These are phyloP conservation scores for Auriscalpium vulgare DNA, from an alignment of 768 basidiomycete species.

Conservation along the genomic window DNA sequence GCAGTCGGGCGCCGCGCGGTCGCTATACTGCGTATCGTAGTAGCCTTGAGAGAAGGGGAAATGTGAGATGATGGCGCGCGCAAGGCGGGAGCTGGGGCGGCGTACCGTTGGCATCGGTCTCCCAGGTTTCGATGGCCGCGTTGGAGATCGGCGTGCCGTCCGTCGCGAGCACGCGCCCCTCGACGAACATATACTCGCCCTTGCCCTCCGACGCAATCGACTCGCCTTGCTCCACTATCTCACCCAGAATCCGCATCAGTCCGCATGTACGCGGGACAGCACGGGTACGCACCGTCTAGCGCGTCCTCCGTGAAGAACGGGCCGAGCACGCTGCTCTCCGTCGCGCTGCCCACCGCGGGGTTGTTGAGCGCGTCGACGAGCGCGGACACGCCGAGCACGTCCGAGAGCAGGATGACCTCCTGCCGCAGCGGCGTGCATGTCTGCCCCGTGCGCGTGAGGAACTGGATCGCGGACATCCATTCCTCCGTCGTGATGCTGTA, in stretches of 20 bases:
- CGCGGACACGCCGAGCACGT: constrained; percentile 69
- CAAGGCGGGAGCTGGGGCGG: constrained; percentile 13
- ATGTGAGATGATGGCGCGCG: constrained; percentile 6
- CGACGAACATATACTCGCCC: constrained; percentile 76
- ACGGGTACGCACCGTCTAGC: constrained; percentile 44
- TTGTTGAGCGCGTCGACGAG: constrained; percentile 74
- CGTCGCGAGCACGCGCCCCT: constrained; percentile 55
- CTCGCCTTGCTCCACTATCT: constrained; percentile 54
- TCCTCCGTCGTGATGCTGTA: constrained; percentile 67
- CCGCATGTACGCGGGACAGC: background rate
- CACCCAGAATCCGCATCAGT: background rate
- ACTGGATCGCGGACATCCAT: constrained; percentile 77
- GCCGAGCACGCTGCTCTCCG: constrained; percentile 71
- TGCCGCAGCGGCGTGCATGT: constrained; percentile 53
- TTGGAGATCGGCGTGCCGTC: constrained; percentile 56
- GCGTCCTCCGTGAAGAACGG: constrained; percentile 81
- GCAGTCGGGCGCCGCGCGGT: constrained; percentile 58
- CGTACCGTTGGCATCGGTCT: constrained; percentile 57
- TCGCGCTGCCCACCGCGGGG: constrained; percentile 50
- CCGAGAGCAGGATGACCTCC: constrained; percentile 85
- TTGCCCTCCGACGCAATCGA: constrained; percentile 85
- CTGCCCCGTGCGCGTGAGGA: constrained; percentile 69
- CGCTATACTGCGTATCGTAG: constrained; percentile 46
- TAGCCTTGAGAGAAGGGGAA: constrained; percentile 9
- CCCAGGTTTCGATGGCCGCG: constrained; percentile 78